A percentile compares a stretch with the other conserved stretches of the same genome.
Evolutionary conservation across 108 stramenopile species (phyloP).

Genomic region (Pseudonitzschia multistriata): DNA sequence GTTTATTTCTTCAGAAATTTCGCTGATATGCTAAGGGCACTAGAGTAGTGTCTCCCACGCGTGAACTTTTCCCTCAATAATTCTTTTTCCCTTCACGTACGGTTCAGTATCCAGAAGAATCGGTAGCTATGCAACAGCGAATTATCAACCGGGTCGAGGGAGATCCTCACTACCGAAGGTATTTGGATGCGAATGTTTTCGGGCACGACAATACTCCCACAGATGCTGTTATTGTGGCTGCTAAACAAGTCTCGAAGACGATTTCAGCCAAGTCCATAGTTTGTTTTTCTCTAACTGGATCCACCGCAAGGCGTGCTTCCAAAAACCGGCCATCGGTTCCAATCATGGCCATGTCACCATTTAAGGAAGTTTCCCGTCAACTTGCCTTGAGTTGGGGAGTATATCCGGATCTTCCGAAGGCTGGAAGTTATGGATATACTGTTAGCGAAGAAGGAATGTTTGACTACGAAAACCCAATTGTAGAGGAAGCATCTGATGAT

Average conservation of each 20-base stretch:
- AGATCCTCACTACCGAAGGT: constrained; percentile 72
- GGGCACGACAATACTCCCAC: constrained; percentile 75
- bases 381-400: constrained; percentile 92
- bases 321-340: constrained; percentile 88
- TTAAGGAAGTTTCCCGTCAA: constrained; percentile 85
- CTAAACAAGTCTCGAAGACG: constrained; percentile 70
- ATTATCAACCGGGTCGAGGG: constrained; percentile 91
- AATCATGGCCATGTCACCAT: constrained; percentile 92
- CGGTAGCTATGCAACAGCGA: constrained; percentile 93
- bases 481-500: constrained; percentile 60
- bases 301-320: constrained; percentile 82
- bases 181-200: constrained; percentile 44
- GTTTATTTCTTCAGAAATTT: constrained; percentile 5
- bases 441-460: constrained; percentile 65
- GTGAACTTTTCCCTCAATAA: not conserved
- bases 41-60: not conserved
- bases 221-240: constrained; percentile 89
- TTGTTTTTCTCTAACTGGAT: constrained; percentile 86
- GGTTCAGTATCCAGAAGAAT: constrained; percentile 83
- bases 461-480: constrained; percentile 48
- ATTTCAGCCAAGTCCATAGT: constrained; percentile 87
- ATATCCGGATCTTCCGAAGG: constrained; percentile 74
- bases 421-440: constrained; percentile 75
- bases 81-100: not conserved
- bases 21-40: not conserved